Base-by-base conservation (phyloP, 192 early-diverging fungal species). In the Coemansia biformis region DNA sequence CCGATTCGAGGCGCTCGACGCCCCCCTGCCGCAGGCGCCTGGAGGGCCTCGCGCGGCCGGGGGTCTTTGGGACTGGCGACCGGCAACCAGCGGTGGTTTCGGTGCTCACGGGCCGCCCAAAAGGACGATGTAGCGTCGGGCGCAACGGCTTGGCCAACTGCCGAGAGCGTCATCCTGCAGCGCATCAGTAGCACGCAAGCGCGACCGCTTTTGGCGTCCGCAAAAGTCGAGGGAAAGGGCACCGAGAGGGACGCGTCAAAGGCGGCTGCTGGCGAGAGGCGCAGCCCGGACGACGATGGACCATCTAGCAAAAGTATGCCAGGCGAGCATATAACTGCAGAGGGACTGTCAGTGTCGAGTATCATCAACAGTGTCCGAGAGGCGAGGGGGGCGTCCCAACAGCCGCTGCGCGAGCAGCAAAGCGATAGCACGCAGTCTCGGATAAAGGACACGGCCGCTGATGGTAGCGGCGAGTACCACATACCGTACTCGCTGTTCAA, bases 401-500 rank as follows among this genome's bases (percentile, higher is more conserved):
- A 14, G 26, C 35, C 30, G 3, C 19, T 33, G 14, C 21, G 23
- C 7, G 41, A 9, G 26, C 9, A 6, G 19, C 17, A 26, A 7
- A 30, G 38, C 18, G 26, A 28, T n/a, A n/a, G n/a, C n/a, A n/a
- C n/a, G n/a, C n/a, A n/a, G n/a, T n/a, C n/a, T n/a, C n/a, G n/a
- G n/a, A n/a, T n/a, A n/a, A n/a, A n/a, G n/a, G n/a, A n/a, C n/a
- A n/a, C n/a, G n/a, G n/a, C n/a, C n/a, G n/a, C n/a, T n/a, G n/a
- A n/a, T n/a, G n/a, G n/a, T n/a, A n/a, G n/a, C n/a, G n/a, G n/a
- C n/a, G n/a, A n/a, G n/a, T n/a, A 24, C 22, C 36, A 32, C 23
- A 61, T 54, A 11, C 51, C 64, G 48, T 57, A 75, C 30, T 78
- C 76, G 48, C 59, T 84, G 48, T 93, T 93, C 59, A 82, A 91